phyloP scores from a whole-genome alignment of 257 asterid genomes.

The Fraxinus americana region DNA sequence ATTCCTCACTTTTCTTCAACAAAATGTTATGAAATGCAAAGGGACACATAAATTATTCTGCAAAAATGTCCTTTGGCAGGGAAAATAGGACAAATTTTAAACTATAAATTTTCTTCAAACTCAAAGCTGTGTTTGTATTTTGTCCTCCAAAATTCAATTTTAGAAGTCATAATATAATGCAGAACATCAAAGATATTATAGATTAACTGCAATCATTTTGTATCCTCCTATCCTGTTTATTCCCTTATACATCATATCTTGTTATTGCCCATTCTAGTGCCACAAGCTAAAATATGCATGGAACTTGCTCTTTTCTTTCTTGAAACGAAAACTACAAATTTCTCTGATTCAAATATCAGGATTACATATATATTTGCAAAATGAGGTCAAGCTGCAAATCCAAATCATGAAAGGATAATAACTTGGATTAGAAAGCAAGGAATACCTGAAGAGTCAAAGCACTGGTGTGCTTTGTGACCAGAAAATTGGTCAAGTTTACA shows the following conservation, averaged over 20 bases:
- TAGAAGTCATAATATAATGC: not conserved
- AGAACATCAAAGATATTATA: not conserved
- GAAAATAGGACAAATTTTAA: not conserved
- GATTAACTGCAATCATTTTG: not conserved
- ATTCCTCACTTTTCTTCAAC: not conserved
- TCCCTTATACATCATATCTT: not conserved
- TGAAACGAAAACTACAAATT: not conserved
- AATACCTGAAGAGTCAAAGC: conserved; percentile 46
- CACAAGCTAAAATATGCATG: not conserved
- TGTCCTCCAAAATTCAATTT: not conserved
- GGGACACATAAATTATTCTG: not conserved
- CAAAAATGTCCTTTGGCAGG: not conserved
- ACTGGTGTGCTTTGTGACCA: conserved; percentile 48
- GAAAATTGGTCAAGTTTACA: conserved; percentile 39
- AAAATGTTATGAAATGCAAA: not conserved
- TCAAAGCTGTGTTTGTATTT: not conserved
- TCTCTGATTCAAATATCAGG: not conserved
- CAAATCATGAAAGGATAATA: not conserved
- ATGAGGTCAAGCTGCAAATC: not conserved
- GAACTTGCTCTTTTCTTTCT: not conserved
- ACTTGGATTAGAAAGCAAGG: conserved; percentile 4
- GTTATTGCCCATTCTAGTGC: not conserved
- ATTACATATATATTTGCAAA: not conserved
- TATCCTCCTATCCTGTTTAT: not conserved
- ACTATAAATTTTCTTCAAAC: not conserved